phyloP scores from a whole-genome alignment of 441 rosid genomes.

The Pelargonium exstipulatum region DNA sequence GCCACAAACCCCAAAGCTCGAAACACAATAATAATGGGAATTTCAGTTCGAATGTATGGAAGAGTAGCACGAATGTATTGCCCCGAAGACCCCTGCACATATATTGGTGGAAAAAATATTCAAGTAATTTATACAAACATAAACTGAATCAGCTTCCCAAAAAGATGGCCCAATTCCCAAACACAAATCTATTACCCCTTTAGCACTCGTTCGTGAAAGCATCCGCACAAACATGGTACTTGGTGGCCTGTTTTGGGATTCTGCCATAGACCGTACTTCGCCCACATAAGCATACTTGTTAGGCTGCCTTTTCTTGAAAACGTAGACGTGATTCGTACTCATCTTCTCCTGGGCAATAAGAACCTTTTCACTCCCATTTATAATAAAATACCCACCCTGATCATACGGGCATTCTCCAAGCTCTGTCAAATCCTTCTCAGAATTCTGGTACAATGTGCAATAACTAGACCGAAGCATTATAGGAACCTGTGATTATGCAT shows the following conservation, averaged over 20 bases:
- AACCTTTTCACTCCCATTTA: conserved; percentile 97
- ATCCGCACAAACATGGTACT: conserved; percentile 31
- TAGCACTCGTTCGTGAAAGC: conserved; percentile 4
- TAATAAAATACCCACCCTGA: conserved; percentile 95
- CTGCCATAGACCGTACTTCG: conserved; percentile 96
- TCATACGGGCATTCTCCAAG: conserved; percentile 98
- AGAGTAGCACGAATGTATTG: conserved; percentile 90
- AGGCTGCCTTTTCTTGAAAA: conserved; percentile 93
- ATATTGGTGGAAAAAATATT: conserved; percentile 16
- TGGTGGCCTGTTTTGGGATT: conserved; percentile 82
- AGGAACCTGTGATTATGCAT: conserved; percentile 53
- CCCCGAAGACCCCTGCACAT: conserved; percentile 83
- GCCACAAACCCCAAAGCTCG: conserved; percentile 97
- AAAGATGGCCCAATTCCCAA: not conserved
- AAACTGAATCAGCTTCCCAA: not conserved
- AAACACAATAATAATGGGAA: conserved; percentile 92
- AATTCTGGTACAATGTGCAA: conserved; percentile 79
- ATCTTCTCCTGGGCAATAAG: conserved; percentile 97
- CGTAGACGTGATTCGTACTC: conserved; percentile 49
- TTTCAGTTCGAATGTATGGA: conserved; percentile 90
- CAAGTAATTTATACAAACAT: not conserved
- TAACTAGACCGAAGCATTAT: conserved; percentile 95
- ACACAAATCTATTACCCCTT: not conserved
- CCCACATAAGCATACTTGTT: conserved; percentile 84
- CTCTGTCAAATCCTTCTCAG: conserved; percentile 97